A percentile compares a stretch with the other conserved stretches of the same genome.
These are phyloP conservation scores for Lachnellula arida DNA, from an alignment of 2,329 filamentous ascomycete species.

Conservation along the genomic window DNA sequence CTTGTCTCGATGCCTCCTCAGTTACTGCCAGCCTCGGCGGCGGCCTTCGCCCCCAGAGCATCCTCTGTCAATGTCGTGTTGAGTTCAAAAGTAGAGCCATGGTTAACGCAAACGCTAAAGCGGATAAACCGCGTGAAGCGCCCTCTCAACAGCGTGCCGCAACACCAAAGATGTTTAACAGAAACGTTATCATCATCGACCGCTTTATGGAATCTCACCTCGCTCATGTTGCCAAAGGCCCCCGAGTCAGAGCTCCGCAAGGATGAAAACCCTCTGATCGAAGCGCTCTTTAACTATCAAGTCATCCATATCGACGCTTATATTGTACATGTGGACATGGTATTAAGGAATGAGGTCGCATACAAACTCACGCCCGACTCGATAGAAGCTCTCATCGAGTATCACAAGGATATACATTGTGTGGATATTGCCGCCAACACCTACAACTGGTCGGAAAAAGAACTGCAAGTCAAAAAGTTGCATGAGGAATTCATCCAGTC, in stretches of 20 bases:
- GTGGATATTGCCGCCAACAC: conserved; percentile 84
- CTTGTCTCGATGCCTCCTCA: conserved; percentile 71
- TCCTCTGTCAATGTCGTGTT: conserved; percentile 93
- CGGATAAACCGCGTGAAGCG: conserved; percentile 95
- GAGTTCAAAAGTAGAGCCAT: conserved; percentile 86
- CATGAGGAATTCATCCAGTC: conserved; percentile 96
- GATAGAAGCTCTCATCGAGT: conserved; percentile 88
- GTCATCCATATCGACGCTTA: conserved; percentile 93
- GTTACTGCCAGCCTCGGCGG: conserved; percentile 89
- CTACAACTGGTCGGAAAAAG: conserved; percentile 95
- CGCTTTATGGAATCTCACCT: conserved; percentile 92
- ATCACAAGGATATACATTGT: conserved; percentile 94
- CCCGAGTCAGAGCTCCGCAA: conserved; percentile 79
- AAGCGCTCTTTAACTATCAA: conserved; percentile 89
- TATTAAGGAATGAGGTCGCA: conserved; percentile 92
- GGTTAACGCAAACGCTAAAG: conserved; percentile 95
- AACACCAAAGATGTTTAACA: conserved; percentile 92
- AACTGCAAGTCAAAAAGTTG: conserved; percentile 91
- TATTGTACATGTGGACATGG: conserved; percentile 98
- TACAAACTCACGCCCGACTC: conserved; percentile 96
- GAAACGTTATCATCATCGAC: conserved; percentile 86
- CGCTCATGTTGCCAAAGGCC: conserved; percentile 85
- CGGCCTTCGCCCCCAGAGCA: conserved; percentile 86
- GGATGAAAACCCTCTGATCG: conserved; percentile 76
- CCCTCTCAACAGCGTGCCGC: conserved; percentile 91